Evolutionary conservation across 148 eudicot genomes (phyloP).

Genomic region (Dysphania ambrosioides): DNA sequence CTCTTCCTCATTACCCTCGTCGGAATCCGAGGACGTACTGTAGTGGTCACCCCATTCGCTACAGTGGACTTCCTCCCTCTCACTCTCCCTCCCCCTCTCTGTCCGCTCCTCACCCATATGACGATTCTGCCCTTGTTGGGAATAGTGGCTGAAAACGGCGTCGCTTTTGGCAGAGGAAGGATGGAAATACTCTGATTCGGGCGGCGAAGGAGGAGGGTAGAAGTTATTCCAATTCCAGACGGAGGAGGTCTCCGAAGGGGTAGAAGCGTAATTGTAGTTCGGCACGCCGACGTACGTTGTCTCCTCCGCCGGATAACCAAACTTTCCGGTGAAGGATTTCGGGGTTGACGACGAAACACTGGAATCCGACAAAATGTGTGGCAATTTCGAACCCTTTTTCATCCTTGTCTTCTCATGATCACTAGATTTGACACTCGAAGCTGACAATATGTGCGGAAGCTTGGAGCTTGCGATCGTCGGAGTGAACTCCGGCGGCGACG

Average conservation of each 20-base stretch:
- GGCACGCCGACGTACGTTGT: conserved; percentile 42
- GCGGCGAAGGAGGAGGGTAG: conserved; percentile 94
- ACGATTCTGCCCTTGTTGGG: conserved; percentile 6
- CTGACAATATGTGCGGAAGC: conserved; percentile 45
- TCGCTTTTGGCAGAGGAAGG: neutral
- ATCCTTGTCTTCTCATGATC: neutral
- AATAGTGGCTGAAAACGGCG: neutral
- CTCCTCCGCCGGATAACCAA: conserved; percentile 25
- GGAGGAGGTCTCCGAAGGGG: conserved; percentile 74
- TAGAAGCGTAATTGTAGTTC: conserved; percentile 34
- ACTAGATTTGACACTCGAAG: conserved; percentile 15
- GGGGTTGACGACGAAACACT: conserved; percentile 48
- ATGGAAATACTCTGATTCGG: conserved; percentile 65
- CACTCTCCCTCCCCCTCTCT: conserved; percentile 15
- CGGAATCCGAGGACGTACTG: conserved; percentile 48
- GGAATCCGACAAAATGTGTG: conserved; percentile 64
- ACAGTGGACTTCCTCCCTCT: conserved; percentile 76
- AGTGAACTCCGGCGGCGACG: conserved; percentile 29
- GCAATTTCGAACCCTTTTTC: conserved; percentile 35
- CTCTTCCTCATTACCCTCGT: conserved; percentile 21
- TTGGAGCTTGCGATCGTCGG: conserved; percentile 37
- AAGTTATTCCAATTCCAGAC: conserved; percentile 97
- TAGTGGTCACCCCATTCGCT: conserved; percentile 98
- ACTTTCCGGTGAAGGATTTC: conserved; percentile 15
- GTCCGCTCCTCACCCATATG: conserved; percentile 37